Base-by-base conservation (phyloP, 78 protist genomes). In the Thecamonas trahens region DNA sequence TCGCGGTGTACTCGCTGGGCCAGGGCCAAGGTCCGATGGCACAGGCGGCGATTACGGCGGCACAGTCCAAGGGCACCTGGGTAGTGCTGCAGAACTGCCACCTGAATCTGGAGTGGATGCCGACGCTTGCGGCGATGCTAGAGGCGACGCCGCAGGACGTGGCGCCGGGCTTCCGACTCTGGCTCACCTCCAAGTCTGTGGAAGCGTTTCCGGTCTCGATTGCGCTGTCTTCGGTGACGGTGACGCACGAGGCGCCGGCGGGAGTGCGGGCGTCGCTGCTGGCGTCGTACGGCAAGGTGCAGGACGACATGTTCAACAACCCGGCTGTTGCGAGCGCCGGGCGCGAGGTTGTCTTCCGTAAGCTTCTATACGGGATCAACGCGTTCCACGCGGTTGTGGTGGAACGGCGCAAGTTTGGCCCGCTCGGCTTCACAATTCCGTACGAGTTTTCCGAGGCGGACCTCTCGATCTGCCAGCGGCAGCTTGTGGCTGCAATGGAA, bases 11-110 rank as follows among this genome's bases (percentile, higher is more conserved):
- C 24, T 86, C 91, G 26, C 81, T 86, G 49, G 95, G 95, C 29
- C 92, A 84, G 76, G 95, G 95, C 24, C 95, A 87, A 42, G 95
- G 87, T 0, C 80, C 82, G 31, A 55, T 49, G 18, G 92, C 92
- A 28, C 83, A 77, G 73, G 40, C 22, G 22, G 1, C 76, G 70
- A 87, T 92, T 65, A 0, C 24, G 31, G 63, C 49, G 14, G 96
- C 72, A 9, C 32, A 15, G 28, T 84, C 77, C 20, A 11, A 38
- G 0, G 96, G 7, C 2, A 24, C 3, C 32, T 79, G 77, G 77
- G 80, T 88, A 17, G n/a, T 80, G 35, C 66, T 89, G 4, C 84
- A 77, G 61, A 91, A 87, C 68, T 91, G 95, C 70, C 95, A 91
- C 34, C 74, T 91, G 15, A 89, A 84, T 31, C 67, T 77, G 26